Percentiles rank a stretch among this genome's conserved stretches.
These are phyloP conservation scores for Adenanthera pavonina DNA, from an alignment of 306 rosid species.

Conservation along the genomic window DNA sequence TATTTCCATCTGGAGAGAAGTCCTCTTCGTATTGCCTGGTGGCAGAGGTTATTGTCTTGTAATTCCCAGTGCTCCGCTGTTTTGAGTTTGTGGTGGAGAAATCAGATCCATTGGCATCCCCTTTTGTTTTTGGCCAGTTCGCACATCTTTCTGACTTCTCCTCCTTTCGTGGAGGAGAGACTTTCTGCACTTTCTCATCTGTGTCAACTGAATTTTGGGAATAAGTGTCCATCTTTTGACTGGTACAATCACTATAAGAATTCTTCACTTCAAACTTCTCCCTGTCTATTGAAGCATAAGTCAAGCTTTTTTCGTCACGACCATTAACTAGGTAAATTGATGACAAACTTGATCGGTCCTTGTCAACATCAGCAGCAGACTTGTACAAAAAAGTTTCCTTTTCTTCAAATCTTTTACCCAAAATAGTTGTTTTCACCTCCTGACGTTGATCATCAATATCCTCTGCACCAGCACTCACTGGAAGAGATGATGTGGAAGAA, in stretches of 20 bases:
- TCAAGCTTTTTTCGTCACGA: constrained; percentile 63
- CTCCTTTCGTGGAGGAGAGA: constrained; percentile 86
- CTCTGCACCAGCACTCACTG: constrained; percentile 56
- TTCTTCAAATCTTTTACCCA: constrained; percentile 60
- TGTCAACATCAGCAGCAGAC: constrained; percentile 69
- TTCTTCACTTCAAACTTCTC: constrained; percentile 70
- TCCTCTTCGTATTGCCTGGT: constrained; percentile 67
- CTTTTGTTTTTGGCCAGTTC: constrained; percentile 63
- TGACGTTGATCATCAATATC: constrained; percentile 65
- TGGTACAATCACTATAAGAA: constrained; percentile 54
- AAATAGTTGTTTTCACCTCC: constrained; percentile 68
- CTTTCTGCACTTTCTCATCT: constrained; percentile 78
- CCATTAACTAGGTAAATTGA: constrained; percentile 53
- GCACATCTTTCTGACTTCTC: constrained; percentile 77
- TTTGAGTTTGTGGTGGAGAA: constrained; percentile 61
- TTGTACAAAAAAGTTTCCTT: constrained; percentile 63
- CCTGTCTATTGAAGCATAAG: constrained; percentile 58
- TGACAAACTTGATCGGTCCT: constrained; percentile 55
- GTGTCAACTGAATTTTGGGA: constrained; percentile 61
- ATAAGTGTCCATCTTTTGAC: constrained; percentile 61
- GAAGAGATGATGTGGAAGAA: constrained; percentile 58
- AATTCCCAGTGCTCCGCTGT: constrained; percentile 56
- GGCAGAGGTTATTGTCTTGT: constrained; percentile 50
- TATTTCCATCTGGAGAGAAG: constrained; percentile 69
- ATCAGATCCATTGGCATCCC: constrained; percentile 63